Base-by-base conservation (phyloP, 169 alveolate genomes). In the Cryptosporidium tyzzeri region DNA sequence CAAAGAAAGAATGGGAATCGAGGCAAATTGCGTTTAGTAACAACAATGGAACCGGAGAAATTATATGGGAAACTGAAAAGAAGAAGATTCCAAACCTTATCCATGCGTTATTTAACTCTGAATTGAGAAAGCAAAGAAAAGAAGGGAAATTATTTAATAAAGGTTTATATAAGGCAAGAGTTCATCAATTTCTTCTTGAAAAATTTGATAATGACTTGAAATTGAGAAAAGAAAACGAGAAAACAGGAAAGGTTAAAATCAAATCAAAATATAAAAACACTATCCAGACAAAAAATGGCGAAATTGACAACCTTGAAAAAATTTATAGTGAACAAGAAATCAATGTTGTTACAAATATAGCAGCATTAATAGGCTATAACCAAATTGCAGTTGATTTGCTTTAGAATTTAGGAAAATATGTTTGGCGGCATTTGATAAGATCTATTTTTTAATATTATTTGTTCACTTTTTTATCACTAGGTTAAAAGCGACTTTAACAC, bases 131-230 rank as follows among this genome's bases (percentile, higher is more conserved):
- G 41, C 37, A 45, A 29, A 80, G 73, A 33, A 62, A 39, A 62
- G 89, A 80, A 48, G 89, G 55, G 23, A 80, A 37, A 44, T 14
- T 80, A 33, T 80, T 45, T n/a, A 39, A 80, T 16, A 80, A 62
- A 41, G 89, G 89, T 61, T 9, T 80, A 18, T 80, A 80, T 39
- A 80, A 37, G 29, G 89, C 89, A 33, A 80, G 89, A 48, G 73
- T 80, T 9, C 89, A 80, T 37, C 65, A 80, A 16, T 80, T 80
- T 59, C 75, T 80, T n/a, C 69, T 62, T 1, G 55, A 80, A 31
- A 80, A 80, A 44, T 48, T 59, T 39, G n/a, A 21, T 41, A 44
- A 70, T 12, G 74, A 67, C 7, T 35, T 33, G 37, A 41, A 59
- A 37, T 14, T 37, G 48, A 41, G 51, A 2, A 62, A 55, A 37